phyloP scores from a whole-genome alignment of 768 basidiomycete genomes.

The Boletus subparvulus region DNA sequence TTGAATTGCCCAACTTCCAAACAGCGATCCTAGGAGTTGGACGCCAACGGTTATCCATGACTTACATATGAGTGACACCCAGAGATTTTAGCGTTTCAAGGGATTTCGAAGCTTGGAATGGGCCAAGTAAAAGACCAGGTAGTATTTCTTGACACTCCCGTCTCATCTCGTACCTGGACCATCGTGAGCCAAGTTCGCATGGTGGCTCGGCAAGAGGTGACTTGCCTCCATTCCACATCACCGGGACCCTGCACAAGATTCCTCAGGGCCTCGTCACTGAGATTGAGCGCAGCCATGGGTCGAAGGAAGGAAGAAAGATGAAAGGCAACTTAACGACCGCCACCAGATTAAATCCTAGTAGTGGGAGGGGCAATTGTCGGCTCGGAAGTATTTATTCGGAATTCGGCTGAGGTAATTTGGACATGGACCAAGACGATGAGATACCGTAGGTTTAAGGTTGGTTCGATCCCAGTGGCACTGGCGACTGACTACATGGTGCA shows the following conservation, averaged over 20 bases:
- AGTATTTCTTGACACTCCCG: slow-evolving; percentile 93
- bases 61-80: slow-evolving; percentile 82
- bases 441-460: slow-evolving; percentile 47
- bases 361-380: slow-evolving; percentile 5
- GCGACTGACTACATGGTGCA: slow-evolving; percentile 12
- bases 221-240: slow-evolving; percentile 82
- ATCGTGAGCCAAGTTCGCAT: slow-evolving; percentile 8
- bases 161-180: slow-evolving; percentile 84
- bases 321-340: background rate
- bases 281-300: slow-evolving; percentile 23
- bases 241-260: slow-evolving; percentile 74
- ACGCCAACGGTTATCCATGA: background rate
- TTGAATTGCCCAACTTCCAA: background rate
- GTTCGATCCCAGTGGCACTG: slow-evolving; percentile 5
- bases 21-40: background rate
- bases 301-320: background rate
- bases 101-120: slow-evolving; percentile 86
- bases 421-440: slow-evolving; percentile 57
- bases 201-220: slow-evolving; percentile 4
- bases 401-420: slow-evolving; percentile 21
- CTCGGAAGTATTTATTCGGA: slow-evolving; percentile 26
- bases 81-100: slow-evolving; percentile 62
- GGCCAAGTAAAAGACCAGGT: slow-evolving; percentile 78
- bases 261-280: slow-evolving; percentile 44
- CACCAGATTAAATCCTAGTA: background rate